These are phyloP conservation scores for Trichoderma asperelloides DNA, from an alignment of 495 filamentous ascomycete genomes.

Conservation along the genomic window DNA sequence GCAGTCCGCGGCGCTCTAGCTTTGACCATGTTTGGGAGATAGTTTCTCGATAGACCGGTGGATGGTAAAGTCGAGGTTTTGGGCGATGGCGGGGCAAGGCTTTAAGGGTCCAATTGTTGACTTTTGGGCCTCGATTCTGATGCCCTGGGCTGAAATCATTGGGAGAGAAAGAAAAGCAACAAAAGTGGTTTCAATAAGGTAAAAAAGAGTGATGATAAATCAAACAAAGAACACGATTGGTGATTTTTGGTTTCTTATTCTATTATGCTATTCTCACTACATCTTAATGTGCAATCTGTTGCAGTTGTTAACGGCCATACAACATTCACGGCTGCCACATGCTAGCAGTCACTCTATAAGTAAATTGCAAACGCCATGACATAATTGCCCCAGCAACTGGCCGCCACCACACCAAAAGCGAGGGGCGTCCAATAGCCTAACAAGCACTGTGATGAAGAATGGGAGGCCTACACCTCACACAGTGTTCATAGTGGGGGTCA, in stretches of 20 bases:
- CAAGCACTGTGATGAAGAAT: not conserved
- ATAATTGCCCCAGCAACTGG: slow-evolving; percentile 12
- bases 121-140: slow-evolving; percentile 7
- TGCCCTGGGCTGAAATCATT: not conserved
- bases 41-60: not conserved
- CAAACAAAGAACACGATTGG: not conserved
- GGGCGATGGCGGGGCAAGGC: slow-evolving; percentile 20
- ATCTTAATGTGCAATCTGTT: not conserved
- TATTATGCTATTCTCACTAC: not conserved
- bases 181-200: too few relatives aligned
- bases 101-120: slow-evolving; percentile 7
- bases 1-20: slow-evolving; percentile 20
- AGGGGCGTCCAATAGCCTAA: not conserved
- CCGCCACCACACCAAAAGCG: not conserved
- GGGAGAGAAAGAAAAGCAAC: not conserved
- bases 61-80: not conserved
- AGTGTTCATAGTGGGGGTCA: not conserved
- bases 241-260: not conserved
- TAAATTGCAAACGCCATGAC: slow-evolving; percentile 8
- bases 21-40: slow-evolving; percentile 20
- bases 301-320: not conserved
- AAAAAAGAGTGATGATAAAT: not conserved
- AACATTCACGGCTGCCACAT: not conserved
- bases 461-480: not conserved
- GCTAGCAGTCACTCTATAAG: not conserved